Percentiles rank a stretch among this genome's conserved stretches.
phyloP scores from a whole-genome alignment of 2,329 filamentous ascomycete genomes.

The Penicillium sp. region DNA sequence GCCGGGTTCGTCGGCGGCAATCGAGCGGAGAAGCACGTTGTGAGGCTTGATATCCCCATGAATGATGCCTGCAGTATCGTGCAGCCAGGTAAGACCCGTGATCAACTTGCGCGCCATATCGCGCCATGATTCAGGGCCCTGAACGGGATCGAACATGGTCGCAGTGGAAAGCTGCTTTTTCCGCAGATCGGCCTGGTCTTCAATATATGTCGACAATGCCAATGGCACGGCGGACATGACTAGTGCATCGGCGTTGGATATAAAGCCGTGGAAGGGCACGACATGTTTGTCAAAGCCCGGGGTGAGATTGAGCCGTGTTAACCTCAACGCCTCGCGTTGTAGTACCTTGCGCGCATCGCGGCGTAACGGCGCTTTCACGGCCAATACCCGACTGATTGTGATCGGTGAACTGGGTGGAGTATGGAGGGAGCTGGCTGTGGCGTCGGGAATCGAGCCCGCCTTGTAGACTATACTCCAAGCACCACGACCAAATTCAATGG shows the following conservation, averaged over 20 bases:
- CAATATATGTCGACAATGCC: slow-evolving; percentile 45
- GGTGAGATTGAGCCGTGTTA: slow-evolving; percentile 41
- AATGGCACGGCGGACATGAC: slow-evolving; percentile 49
- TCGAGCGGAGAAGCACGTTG: slow-evolving; percentile 44
- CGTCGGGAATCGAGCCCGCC: slow-evolving; percentile 31
- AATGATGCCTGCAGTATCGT: slow-evolving; percentile 41
- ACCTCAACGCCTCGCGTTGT: slow-evolving; percentile 44
- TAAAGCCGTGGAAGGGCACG: slow-evolving; percentile 49
- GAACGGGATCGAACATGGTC: slow-evolving; percentile 50
- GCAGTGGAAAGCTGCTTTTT: slow-evolving; percentile 38
- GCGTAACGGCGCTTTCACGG: slow-evolving; percentile 48
- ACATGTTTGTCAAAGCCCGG: slow-evolving; percentile 38
- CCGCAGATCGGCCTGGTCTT: slow-evolving; percentile 32
- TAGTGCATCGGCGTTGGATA: slow-evolving; percentile 40
- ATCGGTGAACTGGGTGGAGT: slow-evolving; percentile 42
- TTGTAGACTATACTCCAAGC: slow-evolving; percentile 53
- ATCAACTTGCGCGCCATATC: slow-evolving; percentile 45
- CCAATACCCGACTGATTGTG: slow-evolving; percentile 36
- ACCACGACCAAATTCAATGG: slow-evolving; percentile 46
- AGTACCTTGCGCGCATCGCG: slow-evolving; percentile 45
- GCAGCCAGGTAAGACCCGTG: slow-evolving; percentile 46
- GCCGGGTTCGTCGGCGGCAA: slow-evolving; percentile 11
- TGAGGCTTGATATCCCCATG: slow-evolving; percentile 53
- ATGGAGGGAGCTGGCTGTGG: slow-evolving; percentile 12
- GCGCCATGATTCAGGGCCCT: slow-evolving; percentile 44